Evolutionary conservation across 2,329 filamentous ascomycete species (phyloP).

Genomic region (Colletotrichum lentis): DNA sequence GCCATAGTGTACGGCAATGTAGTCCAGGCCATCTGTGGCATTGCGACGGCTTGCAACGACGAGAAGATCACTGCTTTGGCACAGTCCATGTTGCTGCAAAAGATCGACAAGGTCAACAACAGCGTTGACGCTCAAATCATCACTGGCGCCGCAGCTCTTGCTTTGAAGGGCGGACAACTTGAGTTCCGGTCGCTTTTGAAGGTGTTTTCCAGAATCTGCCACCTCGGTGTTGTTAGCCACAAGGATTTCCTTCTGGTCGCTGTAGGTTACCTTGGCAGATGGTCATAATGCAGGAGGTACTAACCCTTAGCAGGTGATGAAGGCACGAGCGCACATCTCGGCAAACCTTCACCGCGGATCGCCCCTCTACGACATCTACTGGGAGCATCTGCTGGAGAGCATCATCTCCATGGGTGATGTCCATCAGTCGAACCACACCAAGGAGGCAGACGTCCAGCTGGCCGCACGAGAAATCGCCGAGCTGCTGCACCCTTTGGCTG

Average conservation of each 20-base stretch:
- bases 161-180: constrained; percentile 76
- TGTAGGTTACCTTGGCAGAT: constrained; percentile 57
- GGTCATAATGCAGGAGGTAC: neutral
- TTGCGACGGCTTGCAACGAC: constrained; percentile 82
- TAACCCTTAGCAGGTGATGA: constrained; percentile 64
- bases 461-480: constrained; percentile 88
- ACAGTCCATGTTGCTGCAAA: constrained; percentile 96
- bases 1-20: constrained; percentile 82
- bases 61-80: constrained; percentile 93
- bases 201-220: constrained; percentile 78
- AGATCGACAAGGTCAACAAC: constrained; percentile 83
- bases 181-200: constrained; percentile 90
- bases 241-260: constrained; percentile 74
- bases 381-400: constrained; percentile 82
- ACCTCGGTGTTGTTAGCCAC: constrained; percentile 75
- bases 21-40: constrained; percentile 94
- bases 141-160: constrained; percentile 79
- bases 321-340: constrained; percentile 82
- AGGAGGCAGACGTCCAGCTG: constrained; percentile 80
- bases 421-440: constrained; percentile 75
- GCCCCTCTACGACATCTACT: constrained; percentile 81
- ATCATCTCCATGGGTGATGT: constrained; percentile 92
- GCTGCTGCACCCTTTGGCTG: constrained; percentile 84
- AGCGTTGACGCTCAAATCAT: constrained; percentile 87
- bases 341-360: constrained; percentile 72